Base-by-base conservation (phyloP, 352 stramenopile species). In the Phytophthora lateralis region DNA sequence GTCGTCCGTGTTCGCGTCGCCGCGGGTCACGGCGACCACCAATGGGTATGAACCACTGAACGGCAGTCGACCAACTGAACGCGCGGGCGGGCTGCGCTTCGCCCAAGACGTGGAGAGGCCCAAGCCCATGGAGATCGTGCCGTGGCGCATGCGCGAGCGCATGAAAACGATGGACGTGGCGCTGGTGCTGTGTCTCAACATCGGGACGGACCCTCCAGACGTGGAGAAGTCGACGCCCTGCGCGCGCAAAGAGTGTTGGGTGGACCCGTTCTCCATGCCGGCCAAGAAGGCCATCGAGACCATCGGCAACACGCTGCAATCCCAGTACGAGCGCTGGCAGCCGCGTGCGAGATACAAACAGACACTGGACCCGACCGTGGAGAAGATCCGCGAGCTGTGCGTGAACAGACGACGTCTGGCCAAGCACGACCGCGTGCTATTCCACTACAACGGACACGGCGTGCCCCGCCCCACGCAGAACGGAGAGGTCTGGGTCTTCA, bases 381-480 rank as follows among this genome's bases (percentile, higher is more conserved):
- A 99, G 48, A 93, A 98, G 48, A 94, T 99, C 17, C 88, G 96
- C 58, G 79, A 95, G 42, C 73, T 99, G 26, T 99, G 96, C 69
- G 77, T 93, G 14, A 91, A 87, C 15, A 87, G 99, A 71, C 80
- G 97, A 21, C 81, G 94, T 46, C 80, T 93, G 46, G 97, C 97
- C 14, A 97, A 97, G 60, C 65, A 88, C 52, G 96, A 99, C 68
- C 82, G 98, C 45, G 87, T 99, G 17, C 66, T 99, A 17, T 96
- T 99, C 55, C 98, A 99, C 79, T 99, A 99, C 85, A 99, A 99
- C 78, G 98, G 98, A 49, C 98, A 99, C 73, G 98, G 98, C 38
- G 98, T 99, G 17, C 98, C 98, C 27, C 74, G 93, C n/a, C 97
- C 93, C 18, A 99, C 97, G 8, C 75, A 82, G 10, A 98, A 98